A percentile compares a stretch with the other conserved stretches of the same genome.
Conservation (phyloP, 2,329 filamentous ascomycete genomes). For the Intubia oerlemansii region DNA sequence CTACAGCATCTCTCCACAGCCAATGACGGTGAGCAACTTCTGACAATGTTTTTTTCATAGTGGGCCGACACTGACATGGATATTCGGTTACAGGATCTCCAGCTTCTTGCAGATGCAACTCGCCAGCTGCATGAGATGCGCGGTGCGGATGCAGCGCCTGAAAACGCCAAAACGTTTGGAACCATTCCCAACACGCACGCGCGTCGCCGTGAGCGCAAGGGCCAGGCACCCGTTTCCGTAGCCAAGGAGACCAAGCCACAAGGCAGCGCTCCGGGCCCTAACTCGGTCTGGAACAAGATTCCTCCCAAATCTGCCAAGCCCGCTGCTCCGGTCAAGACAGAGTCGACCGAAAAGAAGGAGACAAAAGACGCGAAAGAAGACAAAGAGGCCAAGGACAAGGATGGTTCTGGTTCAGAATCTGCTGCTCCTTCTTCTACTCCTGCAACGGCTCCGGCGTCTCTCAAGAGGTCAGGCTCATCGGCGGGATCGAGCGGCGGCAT, state of each 20-base stretch:
- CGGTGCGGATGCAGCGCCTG: conserved; percentile 34
- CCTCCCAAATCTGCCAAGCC: too few species aligned
- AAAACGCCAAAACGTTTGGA: conserved; percentile 42
- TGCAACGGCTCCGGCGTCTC: too few species aligned
- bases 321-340: too few species aligned
- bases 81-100: conserved; percentile 41
- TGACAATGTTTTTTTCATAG: too few species aligned
- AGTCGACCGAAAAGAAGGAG: neutral
- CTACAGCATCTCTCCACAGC: conserved; percentile 60
- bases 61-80: neutral
- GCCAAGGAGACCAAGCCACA: conserved; percentile 10
- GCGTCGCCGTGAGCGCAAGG: conserved; percentile 24
- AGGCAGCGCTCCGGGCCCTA: too few species aligned
- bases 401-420: too few species aligned
- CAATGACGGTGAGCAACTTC: conserved; percentile 37
- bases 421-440: too few species aligned
- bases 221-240: conserved; percentile 2
- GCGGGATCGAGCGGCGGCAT: too few species aligned
- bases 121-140: conserved; percentile 36
- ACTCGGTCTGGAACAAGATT: too few species aligned
- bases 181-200: conserved; percentile 54
- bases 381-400: neutral
- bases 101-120: conserved; percentile 48
- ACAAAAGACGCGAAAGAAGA: neutral
- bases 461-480: too few species aligned